Evolutionary conservation across 192 early-diverging fungal genomes (phyloP).

Genomic region (Globomyces pollinis-pini): DNA sequence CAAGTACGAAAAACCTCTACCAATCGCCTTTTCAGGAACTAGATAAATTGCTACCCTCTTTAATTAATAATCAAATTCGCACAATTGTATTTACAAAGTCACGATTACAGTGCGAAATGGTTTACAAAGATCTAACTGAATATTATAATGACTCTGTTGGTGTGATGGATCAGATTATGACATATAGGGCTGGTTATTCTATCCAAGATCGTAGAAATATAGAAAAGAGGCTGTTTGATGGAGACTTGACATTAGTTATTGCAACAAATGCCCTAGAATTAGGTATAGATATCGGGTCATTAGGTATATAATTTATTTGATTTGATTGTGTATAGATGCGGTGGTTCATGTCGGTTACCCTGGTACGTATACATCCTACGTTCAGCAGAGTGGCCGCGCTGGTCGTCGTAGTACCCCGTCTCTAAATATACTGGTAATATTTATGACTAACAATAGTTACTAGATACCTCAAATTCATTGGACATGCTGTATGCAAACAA

Average conservation of each 20-base stretch:
- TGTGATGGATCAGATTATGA: conserved; percentile 32
- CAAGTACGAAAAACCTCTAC: neutral
- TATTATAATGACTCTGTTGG: conserved; percentile 7
- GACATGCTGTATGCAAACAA: conserved; percentile 47
- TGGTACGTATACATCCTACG: conserved; percentile 41
- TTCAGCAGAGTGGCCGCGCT: conserved; percentile 72
- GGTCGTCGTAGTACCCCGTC: conserved; percentile 55
- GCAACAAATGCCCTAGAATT: conserved; percentile 78
- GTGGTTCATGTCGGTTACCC: conserved; percentile 73
- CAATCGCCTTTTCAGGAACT: neutral
- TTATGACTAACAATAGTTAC: conserved; percentile 8
- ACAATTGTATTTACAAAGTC: conserved; percentile 3
- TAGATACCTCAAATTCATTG: conserved; percentile 36
- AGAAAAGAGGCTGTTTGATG: conserved; percentile 60
- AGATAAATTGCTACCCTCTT: conserved; percentile 10
- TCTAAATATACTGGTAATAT: conserved; percentile 52
- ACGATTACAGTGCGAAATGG: conserved; percentile 10
- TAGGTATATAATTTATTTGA: no score
- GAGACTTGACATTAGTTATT: conserved; percentile 49
- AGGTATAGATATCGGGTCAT: conserved; percentile 78
- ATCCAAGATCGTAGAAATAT: conserved; percentile 59
- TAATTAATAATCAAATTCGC: neutral
- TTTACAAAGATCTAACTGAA: conserved; percentile 17
- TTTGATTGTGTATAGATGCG: conserved; percentile 52
- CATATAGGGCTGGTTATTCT: conserved; percentile 75